phyloP scores from a whole-genome alignment of 1,139 yeast species.

The Saccharomyces hybrid region DNA sequence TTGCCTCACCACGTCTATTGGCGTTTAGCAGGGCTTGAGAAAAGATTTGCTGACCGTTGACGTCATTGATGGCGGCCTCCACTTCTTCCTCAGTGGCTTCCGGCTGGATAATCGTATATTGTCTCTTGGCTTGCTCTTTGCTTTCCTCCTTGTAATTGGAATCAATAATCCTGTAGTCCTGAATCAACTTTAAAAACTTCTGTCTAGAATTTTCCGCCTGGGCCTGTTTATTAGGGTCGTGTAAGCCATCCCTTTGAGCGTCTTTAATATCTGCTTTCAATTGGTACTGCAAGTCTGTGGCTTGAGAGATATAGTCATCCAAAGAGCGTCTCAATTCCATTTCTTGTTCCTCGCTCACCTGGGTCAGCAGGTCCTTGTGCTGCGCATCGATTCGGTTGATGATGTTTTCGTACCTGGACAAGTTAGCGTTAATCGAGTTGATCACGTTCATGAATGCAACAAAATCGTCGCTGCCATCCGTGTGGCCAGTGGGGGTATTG shows the following conservation, averaged over 20 bases:
- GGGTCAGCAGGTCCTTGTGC: slow-evolving; percentile 77
- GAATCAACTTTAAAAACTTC: slow-evolving; percentile 77
- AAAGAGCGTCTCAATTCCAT: slow-evolving; percentile 66
- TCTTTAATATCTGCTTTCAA: slow-evolving; percentile 70
- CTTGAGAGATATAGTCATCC: slow-evolving; percentile 69
- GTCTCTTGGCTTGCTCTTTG: slow-evolving; percentile 85
- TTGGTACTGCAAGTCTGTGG: slow-evolving; percentile 66
- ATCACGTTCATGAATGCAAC: slow-evolving; percentile 76
- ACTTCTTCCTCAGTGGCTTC: slow-evolving; percentile 83
- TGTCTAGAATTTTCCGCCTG: slow-evolving; percentile 87
- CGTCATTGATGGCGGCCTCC: slow-evolving; percentile 74
- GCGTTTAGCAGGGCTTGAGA: slow-evolving; percentile 91
- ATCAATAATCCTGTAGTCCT: slow-evolving; percentile 79
- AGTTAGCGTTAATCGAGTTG: slow-evolving; percentile 70
- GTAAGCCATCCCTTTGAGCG: slow-evolving; percentile 63
- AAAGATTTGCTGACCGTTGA: slow-evolving; percentile 81
- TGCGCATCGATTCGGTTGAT: slow-evolving; percentile 72
- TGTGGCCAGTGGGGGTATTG: not conserved
- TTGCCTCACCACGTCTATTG: slow-evolving; percentile 93
- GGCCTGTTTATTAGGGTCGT: slow-evolving; percentile 72
- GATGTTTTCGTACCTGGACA: slow-evolving; percentile 72
- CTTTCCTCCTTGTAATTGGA: slow-evolving; percentile 79
- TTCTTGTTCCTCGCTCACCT: slow-evolving; percentile 75
- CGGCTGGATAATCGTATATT: slow-evolving; percentile 86
- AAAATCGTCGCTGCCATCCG: slow-evolving; percentile 42